These are phyloP conservation scores for Albugo candida DNA, from an alignment of 352 stramenopile genomes.

Conservation along the genomic window DNA sequence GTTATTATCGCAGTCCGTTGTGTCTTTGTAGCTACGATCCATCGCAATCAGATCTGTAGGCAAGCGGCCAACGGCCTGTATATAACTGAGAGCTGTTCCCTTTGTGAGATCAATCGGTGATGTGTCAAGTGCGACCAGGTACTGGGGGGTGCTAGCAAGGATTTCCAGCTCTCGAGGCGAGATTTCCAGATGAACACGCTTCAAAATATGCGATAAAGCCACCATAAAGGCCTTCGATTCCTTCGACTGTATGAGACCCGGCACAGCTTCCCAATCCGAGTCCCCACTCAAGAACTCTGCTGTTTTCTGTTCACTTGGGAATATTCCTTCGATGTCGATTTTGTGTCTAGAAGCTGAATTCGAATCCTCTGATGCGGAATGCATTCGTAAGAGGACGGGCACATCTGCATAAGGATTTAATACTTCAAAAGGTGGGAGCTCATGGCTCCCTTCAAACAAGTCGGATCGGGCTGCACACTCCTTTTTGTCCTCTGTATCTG, in stretches of 20 bases:
- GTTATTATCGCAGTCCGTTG: conserved; percentile 9
- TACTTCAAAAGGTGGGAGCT: conserved; percentile 41
- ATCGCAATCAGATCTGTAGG: conserved; percentile 39
- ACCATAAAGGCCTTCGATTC: conserved; percentile 61
- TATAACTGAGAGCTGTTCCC: conserved; percentile 43
- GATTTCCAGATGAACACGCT: conserved; percentile 62
- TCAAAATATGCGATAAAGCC: conserved; percentile 48
- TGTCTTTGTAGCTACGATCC: conserved; percentile 19
- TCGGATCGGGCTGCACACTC: no score
- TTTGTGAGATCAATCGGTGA: conserved; percentile 38
- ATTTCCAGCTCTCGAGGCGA: conserved; percentile 69
- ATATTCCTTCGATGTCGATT: no score
- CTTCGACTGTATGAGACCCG: conserved; percentile 56
- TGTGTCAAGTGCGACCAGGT: conserved; percentile 49
- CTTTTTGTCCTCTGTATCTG: no score
- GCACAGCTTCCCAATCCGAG: conserved; percentile 55
- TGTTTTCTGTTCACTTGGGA: no score
- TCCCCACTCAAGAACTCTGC: conserved; percentile 7
- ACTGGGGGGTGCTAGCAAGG: conserved; percentile 75
- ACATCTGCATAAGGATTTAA: conserved; percentile 59
- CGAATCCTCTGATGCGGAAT: no score
- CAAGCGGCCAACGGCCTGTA: conserved; percentile 59
- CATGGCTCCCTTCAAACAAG: no score
- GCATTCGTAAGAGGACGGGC: not conserved
- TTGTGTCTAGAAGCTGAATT: no score